These are phyloP conservation scores for Wickerhamiella spandovensis DNA, from an alignment of 805 yeast species.

Conservation along the genomic window DNA sequence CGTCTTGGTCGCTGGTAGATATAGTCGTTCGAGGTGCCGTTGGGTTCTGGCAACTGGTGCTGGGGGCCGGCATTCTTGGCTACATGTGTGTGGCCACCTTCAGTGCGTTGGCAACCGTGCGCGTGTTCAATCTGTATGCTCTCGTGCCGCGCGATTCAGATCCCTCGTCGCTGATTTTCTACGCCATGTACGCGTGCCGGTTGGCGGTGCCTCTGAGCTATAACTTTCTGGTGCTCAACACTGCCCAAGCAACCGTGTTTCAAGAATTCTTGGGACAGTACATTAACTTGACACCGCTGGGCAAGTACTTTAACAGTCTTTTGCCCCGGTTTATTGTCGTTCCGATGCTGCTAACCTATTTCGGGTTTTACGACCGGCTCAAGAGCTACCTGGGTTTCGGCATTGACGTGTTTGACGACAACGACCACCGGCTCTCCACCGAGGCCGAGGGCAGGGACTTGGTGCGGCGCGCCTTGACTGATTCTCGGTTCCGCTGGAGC, in stretches of 20 bases:
- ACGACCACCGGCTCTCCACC: slow-evolving; percentile 12
- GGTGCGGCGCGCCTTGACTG: slow-evolving; percentile 21
- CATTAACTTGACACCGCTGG: slow-evolving; percentile 61
- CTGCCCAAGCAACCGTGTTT: slow-evolving; percentile 40
- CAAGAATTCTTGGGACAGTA: slow-evolving; percentile 65
- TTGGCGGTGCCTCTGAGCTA: slow-evolving; percentile 71
- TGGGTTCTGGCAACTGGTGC: slow-evolving; percentile 29
- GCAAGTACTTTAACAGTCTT: slow-evolving; percentile 56
- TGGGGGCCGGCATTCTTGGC: slow-evolving; percentile 36
- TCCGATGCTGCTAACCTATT: slow-evolving; percentile 52
- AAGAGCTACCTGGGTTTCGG: slow-evolving; percentile 31
- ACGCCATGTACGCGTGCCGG: slow-evolving; percentile 68
- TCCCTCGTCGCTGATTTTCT: slow-evolving; percentile 62
- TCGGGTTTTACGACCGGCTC: slow-evolving; percentile 53
- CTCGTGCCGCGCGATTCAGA: slow-evolving; percentile 59
- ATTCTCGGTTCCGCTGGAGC: slow-evolving; percentile 10
- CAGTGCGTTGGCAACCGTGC: slow-evolving; percentile 50
- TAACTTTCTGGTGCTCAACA: slow-evolving; percentile 58
- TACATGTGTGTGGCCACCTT: slow-evolving; percentile 61
- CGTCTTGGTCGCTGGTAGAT: slow-evolving; percentile 49
- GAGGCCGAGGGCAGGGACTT: slow-evolving; percentile 25
- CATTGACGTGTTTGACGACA: slow-evolving; percentile 27
- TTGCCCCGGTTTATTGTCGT: slow-evolving; percentile 61
- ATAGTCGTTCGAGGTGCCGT: slow-evolving; percentile 28
- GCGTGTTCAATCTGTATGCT: slow-evolving; percentile 64